Conservation (phyloP, 2,329 filamentous ascomycete genomes). For the Zymoseptoria passerinii region DNA sequence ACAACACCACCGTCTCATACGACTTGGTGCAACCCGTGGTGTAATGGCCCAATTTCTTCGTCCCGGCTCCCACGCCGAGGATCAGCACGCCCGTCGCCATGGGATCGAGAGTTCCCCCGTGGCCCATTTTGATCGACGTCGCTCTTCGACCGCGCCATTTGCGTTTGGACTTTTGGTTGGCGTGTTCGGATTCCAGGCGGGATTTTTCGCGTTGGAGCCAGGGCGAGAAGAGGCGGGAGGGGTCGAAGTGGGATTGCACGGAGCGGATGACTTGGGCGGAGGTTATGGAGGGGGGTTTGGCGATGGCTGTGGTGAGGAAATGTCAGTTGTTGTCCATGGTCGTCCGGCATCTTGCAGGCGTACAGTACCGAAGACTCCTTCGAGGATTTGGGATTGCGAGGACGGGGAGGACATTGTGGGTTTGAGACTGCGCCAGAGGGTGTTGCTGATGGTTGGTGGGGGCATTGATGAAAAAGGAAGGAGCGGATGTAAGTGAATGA, state of each 20-base stretch:
- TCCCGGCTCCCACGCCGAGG: slow-evolving; percentile 76
- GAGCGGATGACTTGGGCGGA: slow-evolving; percentile 88
- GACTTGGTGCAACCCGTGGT: slow-evolving; percentile 75
- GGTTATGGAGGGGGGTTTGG: slow-evolving; percentile 80
- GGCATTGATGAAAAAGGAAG: background rate
- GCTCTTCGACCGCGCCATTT: slow-evolving; percentile 41
- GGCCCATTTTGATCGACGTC: slow-evolving; percentile 81
- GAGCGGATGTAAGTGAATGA: background rate
- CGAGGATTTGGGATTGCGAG: slow-evolving; percentile 30
- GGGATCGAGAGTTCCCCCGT: slow-evolving; percentile 91
- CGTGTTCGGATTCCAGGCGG: slow-evolving; percentile 49
- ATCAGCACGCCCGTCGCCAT: slow-evolving; percentile 90
- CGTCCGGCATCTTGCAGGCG: slow-evolving; percentile 9
- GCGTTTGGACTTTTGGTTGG: slow-evolving; percentile 50
- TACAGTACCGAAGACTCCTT: slow-evolving; percentile 54
- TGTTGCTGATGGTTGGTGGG: background rate
- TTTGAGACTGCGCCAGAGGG: slow-evolving; percentile 18
- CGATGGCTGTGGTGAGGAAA: slow-evolving; percentile 57
- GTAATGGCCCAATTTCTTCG: slow-evolving; percentile 72
- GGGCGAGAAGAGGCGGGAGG: slow-evolving; percentile 69
- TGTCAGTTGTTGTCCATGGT: slow-evolving; percentile 5
- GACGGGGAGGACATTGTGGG: background rate
- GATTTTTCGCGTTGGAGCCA: slow-evolving; percentile 59
- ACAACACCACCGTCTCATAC: slow-evolving; percentile 83
- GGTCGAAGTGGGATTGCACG: slow-evolving; percentile 75